Base-by-base conservation (phyloP, 495 filamentous ascomycete genomes). In the Antarctomyces pellizariae region DNA sequence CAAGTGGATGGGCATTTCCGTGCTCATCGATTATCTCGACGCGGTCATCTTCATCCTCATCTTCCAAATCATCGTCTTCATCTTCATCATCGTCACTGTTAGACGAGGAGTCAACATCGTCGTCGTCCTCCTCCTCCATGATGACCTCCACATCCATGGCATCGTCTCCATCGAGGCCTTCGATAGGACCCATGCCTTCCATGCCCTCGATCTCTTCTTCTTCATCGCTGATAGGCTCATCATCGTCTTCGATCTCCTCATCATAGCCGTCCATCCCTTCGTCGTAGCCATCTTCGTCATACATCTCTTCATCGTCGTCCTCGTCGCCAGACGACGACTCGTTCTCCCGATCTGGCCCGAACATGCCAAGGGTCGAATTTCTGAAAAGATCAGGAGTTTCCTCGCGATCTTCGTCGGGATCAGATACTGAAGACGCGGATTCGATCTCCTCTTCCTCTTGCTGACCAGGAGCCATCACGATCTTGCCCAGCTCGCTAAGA, bases 321-420 rank as follows among this genome's bases (percentile, higher is more conserved):
- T 53, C 64, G 28, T 63, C 65, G 30, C 69, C 68, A 4, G 70
- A 75, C 32, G 71, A 76, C 25, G 71, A 74, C 28, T 75, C 73
- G 31, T 78, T 73, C 35, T 78, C 72, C 35, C 77, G 62, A 33
- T 67, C 64, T 34, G 75, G 76, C 43, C 93, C 86, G 32, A 91
- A 67, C 67, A 99, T 82, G 19, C 89, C 89, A 17, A 99, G 58
- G 3, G 89, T 78, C 3, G 86, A 93, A 42, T 95, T 90, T 21
- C 86, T 71, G 51, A 91, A 95, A 5, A 99, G 64, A 53, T 99
- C 89, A 12, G 86, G 86, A 5, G 89, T 95, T 44, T 95, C 84
- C 45, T 95, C 86, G 11, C 89, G 75, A 31, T 78, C 72, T 39
- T 82, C 75, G 16, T 82, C 78, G 17, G 76, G 53, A 28, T 90